Evolutionary conservation across 2,329 filamentous ascomycete species (phyloP).

Genomic region (Alternaria arborescens): DNA sequence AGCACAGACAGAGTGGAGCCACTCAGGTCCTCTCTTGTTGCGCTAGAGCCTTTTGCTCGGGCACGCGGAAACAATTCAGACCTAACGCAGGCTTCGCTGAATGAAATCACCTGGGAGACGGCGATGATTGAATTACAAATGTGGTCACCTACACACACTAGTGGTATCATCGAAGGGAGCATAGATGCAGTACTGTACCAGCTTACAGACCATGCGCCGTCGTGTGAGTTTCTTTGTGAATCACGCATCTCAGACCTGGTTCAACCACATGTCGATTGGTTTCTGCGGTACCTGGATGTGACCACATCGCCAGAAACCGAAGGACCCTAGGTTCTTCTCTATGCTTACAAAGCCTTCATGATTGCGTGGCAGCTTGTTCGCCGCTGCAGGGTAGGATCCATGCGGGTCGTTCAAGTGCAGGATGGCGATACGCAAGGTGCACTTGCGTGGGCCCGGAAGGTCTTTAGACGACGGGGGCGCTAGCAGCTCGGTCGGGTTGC

Average conservation of each 20-base stretch:
- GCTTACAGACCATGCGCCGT: constrained; percentile 26
- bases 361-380: constrained; percentile 34
- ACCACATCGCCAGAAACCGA: constrained; percentile 22
- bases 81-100: constrained; percentile 14
- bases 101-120: constrained; percentile 32
- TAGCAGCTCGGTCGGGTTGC: constrained; percentile 32
- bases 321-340: constrained; percentile 31
- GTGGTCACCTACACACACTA: constrained; percentile 37
- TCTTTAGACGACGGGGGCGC: constrained; percentile 22
- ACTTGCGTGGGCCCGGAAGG: constrained; percentile 28
- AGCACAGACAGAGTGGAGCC: constrained; percentile 32
- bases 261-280: constrained; percentile 32
- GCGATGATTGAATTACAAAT: constrained; percentile 37
- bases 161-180: constrained; percentile 30
- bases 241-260: constrained; percentile 15
- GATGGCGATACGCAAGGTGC: constrained; percentile 26
- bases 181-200: constrained; percentile 19
- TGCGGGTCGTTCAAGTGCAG: constrained; percentile 27
- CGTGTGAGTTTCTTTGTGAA: constrained; percentile 27
- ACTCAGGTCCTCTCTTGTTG: constrained; percentile 24
- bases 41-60: constrained; percentile 21
- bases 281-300: constrained; percentile 30
- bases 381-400: constrained; percentile 19
- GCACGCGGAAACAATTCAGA: constrained; percentile 2
- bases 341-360: constrained; percentile 34